Percentiles rank a stretch among this genome's conserved stretches.
Evolutionary conservation across 2,329 filamentous ascomycete genomes (phyloP).

Genomic region (Alternaria ethzedia): DNA sequence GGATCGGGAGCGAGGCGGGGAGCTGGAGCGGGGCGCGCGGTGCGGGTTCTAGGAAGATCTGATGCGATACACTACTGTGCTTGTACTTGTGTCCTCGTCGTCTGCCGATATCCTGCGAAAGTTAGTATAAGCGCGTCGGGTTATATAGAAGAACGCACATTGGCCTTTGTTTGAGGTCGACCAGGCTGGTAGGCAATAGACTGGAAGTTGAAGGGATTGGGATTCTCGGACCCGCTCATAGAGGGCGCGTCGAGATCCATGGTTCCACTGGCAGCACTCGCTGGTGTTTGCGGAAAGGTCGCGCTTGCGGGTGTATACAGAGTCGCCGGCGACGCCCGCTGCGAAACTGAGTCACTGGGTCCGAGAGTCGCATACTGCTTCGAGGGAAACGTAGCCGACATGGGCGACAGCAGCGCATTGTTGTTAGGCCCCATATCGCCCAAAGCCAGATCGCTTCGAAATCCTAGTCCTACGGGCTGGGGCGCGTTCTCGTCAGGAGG

Average conservation of each 20-base stretch:
- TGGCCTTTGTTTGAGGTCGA: constrained; percentile 76
- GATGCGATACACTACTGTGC: constrained; percentile 93
- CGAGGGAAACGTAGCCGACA: constrained; percentile 48
- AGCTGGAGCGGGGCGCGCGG: constrained; percentile 84
- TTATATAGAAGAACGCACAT: constrained; percentile 23
- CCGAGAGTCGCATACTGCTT: constrained; percentile 44
- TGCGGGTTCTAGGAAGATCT: constrained; percentile 94
- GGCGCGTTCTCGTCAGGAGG: constrained; percentile 60
- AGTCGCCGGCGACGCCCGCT: constrained; percentile 39
- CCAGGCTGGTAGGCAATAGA: constrained; percentile 60
- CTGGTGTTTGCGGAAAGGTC: constrained; percentile 43
- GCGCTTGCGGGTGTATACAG: constrained; percentile 43
- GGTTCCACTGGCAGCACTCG: constrained; percentile 34
- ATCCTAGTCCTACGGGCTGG: constrained; percentile 41
- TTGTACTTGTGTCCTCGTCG: constrained; percentile 97
- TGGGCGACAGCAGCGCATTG: constrained; percentile 46
- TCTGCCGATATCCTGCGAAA: constrained; percentile 79
- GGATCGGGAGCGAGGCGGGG: constrained; percentile 89
- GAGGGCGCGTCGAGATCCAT: constrained; percentile 40
- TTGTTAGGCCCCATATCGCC: constrained; percentile 35
- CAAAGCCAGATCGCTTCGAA: constrained; percentile 38
- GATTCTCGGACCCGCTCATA: constrained; percentile 44
- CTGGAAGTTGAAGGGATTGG: constrained; percentile 93
- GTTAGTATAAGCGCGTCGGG: constrained; percentile 25
- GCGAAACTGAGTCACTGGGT: constrained; percentile 45